A percentile compares a stretch with the other conserved stretches of the same genome.
These are phyloP conservation scores for Raddia guianensis DNA, from an alignment of 176 grass and related monocot species.

Conservation along the genomic window DNA sequence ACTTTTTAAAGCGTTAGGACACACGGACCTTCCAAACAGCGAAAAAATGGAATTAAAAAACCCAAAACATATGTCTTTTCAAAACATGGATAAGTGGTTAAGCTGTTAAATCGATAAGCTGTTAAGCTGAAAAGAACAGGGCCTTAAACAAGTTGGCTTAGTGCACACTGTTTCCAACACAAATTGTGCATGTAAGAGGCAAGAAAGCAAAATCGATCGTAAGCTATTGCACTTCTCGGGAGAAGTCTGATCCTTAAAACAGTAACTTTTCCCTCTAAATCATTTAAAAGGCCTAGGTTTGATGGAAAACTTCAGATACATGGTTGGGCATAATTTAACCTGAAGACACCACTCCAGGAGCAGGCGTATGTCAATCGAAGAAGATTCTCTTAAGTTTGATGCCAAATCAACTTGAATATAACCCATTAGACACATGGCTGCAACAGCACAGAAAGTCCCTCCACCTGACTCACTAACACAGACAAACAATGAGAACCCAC, in stretches of 20 bases:
- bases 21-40: no score
- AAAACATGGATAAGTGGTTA: no score
- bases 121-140: no score
- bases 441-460: slow-evolving; percentile 85
- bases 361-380: slow-evolving; percentile 50
- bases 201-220: neutral
- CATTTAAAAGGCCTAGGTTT: neutral
- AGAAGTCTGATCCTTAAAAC: neutral
- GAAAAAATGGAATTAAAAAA: no score
- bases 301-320: neutral
- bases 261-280: neutral
- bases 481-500: slow-evolving; percentile 42
- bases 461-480: slow-evolving; percentile 91
- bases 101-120: no score
- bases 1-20: no score
- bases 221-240: neutral
- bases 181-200: neutral
- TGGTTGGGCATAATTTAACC: slow-evolving; percentile 36
- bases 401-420: slow-evolving; percentile 63
- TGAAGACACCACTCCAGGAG: slow-evolving; percentile 88
- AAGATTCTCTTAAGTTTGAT: slow-evolving; percentile 45
- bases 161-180: neutral
- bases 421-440: slow-evolving; percentile 84
- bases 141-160: neutral
- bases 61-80: no score